Base-by-base conservation (phyloP, 2,329 filamentous ascomycete genomes). In the Daldinia sp. region DNA sequence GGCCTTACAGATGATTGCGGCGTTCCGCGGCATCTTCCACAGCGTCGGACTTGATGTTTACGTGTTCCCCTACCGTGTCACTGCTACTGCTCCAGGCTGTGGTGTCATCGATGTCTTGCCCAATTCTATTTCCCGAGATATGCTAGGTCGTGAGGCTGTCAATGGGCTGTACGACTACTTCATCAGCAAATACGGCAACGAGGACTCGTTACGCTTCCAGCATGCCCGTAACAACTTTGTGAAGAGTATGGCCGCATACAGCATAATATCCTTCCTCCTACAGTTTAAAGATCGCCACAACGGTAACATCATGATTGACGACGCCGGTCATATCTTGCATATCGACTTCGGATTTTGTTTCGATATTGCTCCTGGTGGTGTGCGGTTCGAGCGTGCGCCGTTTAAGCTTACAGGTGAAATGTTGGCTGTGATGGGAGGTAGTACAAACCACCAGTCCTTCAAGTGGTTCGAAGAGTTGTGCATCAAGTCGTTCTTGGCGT, bases 331-430 rank as follows among this genome's bases (percentile, higher is more conserved):
- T 78, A 97, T 99, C 73, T 86, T 99, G 55, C 95, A 99, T 81
- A 98, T 99, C 70, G 95, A 99, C 77, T 99, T 99, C 74, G 95
- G 95, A 8, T 99, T 99, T 85, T 98, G 94, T 80, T 99, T 99
- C 79, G 96, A 99, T 74, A 98, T 99, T 71, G 95, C 94, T 1
- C 95, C 95, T 0, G 95, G 95, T 48, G 95, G 96, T 63, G 93
- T 99, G 73, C 94, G 94, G 71, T 99, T 99, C 75, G 95, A 99
- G 82, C 90, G 95, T 21, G 95, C 95, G 0, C 95, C 95, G 0
- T 99, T 99, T 85, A 99, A 99, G 80, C 87, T 99, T 56, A 99
- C 95, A 0, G 86, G 88, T 6, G 95, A 99, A 77, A 99, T 99
- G 96, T 86, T 99, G 62, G 92, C 94, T n/a, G 95, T 99, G 71